Evolutionary conservation across 2,329 filamentous ascomycete genomes (phyloP).

Genomic region (Pyricularia grisea): DNA sequence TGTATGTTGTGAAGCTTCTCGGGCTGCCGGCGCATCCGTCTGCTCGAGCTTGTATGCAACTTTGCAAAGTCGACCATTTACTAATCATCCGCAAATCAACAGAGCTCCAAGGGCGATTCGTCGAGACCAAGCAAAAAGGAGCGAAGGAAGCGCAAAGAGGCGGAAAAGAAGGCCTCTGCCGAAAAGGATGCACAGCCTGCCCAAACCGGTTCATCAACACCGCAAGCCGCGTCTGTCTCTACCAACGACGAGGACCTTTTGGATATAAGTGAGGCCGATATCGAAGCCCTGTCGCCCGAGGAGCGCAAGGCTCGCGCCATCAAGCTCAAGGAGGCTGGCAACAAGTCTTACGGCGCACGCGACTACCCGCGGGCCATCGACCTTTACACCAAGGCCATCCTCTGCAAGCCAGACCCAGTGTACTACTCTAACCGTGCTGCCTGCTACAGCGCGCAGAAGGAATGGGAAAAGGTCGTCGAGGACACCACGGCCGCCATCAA

Average conservation of each 20-base stretch:
- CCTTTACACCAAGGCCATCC: constrained; percentile 88
- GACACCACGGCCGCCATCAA: constrained; percentile 92
- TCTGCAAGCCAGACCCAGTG: constrained; percentile 95
- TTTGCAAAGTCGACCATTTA: background rate
- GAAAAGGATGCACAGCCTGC: constrained; percentile 12
- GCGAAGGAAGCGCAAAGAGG: constrained; percentile 77
- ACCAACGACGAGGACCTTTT: constrained; percentile 56
- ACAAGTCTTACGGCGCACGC: constrained; percentile 92
- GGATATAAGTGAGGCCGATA: constrained; percentile 51
- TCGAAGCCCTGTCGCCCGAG: constrained; percentile 42
- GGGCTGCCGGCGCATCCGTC: background rate
- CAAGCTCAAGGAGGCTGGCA: constrained; percentile 90
- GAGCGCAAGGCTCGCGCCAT: constrained; percentile 79
- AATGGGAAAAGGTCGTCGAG: constrained; percentile 95
- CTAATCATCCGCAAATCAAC: background rate
- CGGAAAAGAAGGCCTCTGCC: constrained; percentile 39
- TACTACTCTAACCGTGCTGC: constrained; percentile 98
- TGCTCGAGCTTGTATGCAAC: background rate
- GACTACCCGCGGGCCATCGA: constrained; percentile 91
- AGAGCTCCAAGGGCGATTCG: constrained; percentile 28
- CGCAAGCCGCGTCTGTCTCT: constrained; percentile 44
- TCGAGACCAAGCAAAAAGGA: constrained; percentile 86
- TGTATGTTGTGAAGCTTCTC: constrained; percentile 28
- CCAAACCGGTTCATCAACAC: constrained; percentile 21
- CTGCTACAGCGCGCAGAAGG: constrained; percentile 85